Base-by-base conservation (phyloP, 371 early-diverging fungal species). In the Syncephalastrum sp. region DNA sequence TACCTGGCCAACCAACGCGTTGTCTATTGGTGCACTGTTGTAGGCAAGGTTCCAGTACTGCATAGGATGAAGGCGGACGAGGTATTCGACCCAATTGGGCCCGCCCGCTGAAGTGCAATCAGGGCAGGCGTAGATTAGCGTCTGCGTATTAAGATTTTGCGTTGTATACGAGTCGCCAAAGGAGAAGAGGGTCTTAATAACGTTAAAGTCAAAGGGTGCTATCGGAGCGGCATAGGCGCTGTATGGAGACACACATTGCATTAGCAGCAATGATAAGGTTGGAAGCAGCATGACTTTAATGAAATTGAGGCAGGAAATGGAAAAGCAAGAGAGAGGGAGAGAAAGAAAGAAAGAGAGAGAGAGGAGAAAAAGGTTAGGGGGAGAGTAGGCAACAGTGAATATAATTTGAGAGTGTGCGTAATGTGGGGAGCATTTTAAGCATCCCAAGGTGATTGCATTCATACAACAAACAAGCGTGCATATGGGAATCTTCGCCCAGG, bases 131-230 rank as follows among this genome's bases (percentile, higher is more conserved):
- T 74, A 74, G 0, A 51, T 51, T 46, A 74, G 25, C 0, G 70
- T 54, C 4, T 45, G 17, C 33, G 63, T 47, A 48, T 74, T 54
- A 33, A 74, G 50, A 42, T 68, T 65, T 6, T 68, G 59, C 7
- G 75, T 74, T 0, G 69, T 68, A 46, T 74, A 74, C 1, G 75
- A 74, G 29, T 74, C 75, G 23, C 75, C 75, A 67, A 74, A 74
- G 5, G 71, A 59, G 33, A 67, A 62, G 1, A 71, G 24, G 2
- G 75, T 74, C 23, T 65, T 57, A 15, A 68, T 64, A 3, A 44
- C 12, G 4, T 55, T 49, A 21, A 61, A 60, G 19, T 54, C 43
- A 54, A 71, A 63, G 47, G 19, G 49, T 15, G 7, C 14, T n/a
- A 25, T 6, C 17, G 38, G 6, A 2, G 38, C 38, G 2, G n/a